These are phyloP conservation scores for Extremus antarcticus DNA, from an alignment of 495 filamentous ascomycete genomes.

Conservation along the genomic window DNA sequence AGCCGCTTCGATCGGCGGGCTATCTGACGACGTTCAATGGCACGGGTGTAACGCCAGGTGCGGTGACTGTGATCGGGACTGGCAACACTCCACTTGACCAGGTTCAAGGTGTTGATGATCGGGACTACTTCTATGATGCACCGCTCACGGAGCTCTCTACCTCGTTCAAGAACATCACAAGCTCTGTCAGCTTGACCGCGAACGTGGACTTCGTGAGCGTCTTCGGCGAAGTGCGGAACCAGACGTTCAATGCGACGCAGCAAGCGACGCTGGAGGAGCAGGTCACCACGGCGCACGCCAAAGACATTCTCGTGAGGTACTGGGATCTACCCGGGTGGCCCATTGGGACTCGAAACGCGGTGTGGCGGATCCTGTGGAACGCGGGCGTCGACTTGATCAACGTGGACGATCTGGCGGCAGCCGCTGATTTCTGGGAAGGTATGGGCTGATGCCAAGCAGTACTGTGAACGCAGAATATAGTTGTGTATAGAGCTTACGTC, in stretches of 20 bases:
- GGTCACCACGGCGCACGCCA: conserved; percentile 29
- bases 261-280: conserved; percentile 27
- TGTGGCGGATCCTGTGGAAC: conserved; percentile 29
- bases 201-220: conserved; percentile 20
- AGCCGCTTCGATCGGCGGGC: conserved; percentile 20
- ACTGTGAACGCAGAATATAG: neutral
- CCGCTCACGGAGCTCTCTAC: conserved; percentile 40
- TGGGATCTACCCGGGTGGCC: conserved; percentile 33
- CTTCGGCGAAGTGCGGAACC: conserved; percentile 30
- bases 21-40: conserved; percentile 30
- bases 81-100: conserved; percentile 32
- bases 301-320: conserved; percentile 30
- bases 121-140: conserved; percentile 55
- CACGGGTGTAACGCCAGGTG: conserved; percentile 16
- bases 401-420: conserved; percentile 33
- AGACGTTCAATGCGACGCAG: conserved; percentile 28
- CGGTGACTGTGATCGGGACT: conserved; percentile 32
- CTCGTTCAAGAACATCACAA: conserved; percentile 29
- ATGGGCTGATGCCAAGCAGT: neutral
- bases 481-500: neutral
- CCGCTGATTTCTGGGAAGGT: conserved; percentile 31
- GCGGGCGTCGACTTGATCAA: conserved; percentile 32
- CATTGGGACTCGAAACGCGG: conserved; percentile 28
- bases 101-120: conserved; percentile 36
- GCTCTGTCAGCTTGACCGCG: conserved; percentile 24